A percentile compares a stretch with the other conserved stretches of the same genome.
phyloP scores from a whole-genome alignment of 179 eudicot genomes.

The Camellia oleifera region DNA sequence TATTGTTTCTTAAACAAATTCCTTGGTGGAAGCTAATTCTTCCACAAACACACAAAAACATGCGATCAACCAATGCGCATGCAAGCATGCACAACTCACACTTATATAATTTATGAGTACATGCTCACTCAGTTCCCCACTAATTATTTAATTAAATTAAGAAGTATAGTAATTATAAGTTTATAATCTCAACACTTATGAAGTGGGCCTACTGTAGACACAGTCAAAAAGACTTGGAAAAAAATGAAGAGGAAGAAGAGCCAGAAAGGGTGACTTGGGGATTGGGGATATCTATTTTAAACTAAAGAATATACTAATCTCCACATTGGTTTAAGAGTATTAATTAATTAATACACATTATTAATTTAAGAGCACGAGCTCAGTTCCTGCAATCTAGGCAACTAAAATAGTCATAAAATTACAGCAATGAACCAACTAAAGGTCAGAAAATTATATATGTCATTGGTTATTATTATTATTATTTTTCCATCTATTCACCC shows the following conservation, averaged over 20 bases:
- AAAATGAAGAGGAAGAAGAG: neutral
- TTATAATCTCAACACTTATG: neutral
- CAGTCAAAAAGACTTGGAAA: neutral
- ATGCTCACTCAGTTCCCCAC: neutral
- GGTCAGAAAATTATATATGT: too few species aligned
- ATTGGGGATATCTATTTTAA: slow-evolving; percentile 12
- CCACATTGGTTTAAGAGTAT: neutral
- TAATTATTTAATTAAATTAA: neutral
- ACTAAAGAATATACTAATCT: neutral
- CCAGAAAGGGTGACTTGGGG: slow-evolving; percentile 21
- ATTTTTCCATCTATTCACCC: too few species aligned
- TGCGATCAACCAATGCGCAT: slow-evolving; percentile 21
- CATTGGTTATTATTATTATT: too few species aligned
- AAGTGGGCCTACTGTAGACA: neutral
- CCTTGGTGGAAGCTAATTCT: neutral
- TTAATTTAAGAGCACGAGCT: slow-evolving; percentile 17
- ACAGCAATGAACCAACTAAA: neutral
- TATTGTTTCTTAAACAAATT: slow-evolving; percentile 12
- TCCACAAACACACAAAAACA: slow-evolving; percentile 20
- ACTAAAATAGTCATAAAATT: neutral
- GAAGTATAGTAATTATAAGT: slow-evolving; percentile 2
- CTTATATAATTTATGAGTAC: slow-evolving; percentile 1
- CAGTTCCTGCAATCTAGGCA: slow-evolving; percentile 22
- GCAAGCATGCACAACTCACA: slow-evolving; percentile 17
- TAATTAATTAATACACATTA: neutral